Evolutionary conservation across 1,139 yeast species (phyloP).

Genomic region (Debaryomyces psychrophilus): DNA sequence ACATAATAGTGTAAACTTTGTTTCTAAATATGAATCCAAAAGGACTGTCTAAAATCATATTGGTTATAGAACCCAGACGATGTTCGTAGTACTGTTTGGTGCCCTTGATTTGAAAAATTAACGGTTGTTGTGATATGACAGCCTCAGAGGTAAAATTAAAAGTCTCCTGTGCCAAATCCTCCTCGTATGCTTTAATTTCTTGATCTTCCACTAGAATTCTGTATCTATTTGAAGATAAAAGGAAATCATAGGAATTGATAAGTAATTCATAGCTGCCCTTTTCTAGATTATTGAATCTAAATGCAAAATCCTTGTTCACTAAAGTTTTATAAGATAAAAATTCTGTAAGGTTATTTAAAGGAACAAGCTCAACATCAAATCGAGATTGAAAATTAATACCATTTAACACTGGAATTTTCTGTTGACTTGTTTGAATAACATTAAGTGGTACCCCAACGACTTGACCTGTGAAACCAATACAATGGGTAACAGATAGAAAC

Average conservation of each 20-base stretch:
- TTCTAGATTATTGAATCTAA: conserved; percentile 27
- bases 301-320: conserved; percentile 31
- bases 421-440: conserved; percentile 23
- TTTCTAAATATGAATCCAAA: conserved; percentile 47
- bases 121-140: conserved; percentile 24
- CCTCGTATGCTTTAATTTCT: conserved; percentile 26
- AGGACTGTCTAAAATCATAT: conserved; percentile 45
- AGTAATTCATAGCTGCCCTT: conserved; percentile 40
- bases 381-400: conserved; percentile 42
- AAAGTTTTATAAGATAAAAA: conserved; percentile 18
- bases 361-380: conserved; percentile 33
- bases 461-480: conserved; percentile 22
- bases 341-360: conserved; percentile 14
- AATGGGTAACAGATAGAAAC: conserved; percentile 1
- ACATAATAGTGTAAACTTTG: conserved; percentile 39
- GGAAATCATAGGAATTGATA: conserved; percentile 43
- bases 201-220: conserved; percentile 27
- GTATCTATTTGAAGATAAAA: conserved; percentile 29
- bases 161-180: conserved; percentile 21
- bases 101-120: conserved; percentile 26
- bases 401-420: conserved; percentile 30
- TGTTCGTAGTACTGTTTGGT: conserved; percentile 39
- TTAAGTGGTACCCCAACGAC: conserved; percentile 30
- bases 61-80: conserved; percentile 35
- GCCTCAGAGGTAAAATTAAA: conserved; percentile 24